A percentile compares a stretch with the other conserved stretches of the same genome.
These are phyloP conservation scores for Naganishia friedmannii DNA, from an alignment of 768 basidiomycete genomes.

Conservation along the genomic window DNA sequence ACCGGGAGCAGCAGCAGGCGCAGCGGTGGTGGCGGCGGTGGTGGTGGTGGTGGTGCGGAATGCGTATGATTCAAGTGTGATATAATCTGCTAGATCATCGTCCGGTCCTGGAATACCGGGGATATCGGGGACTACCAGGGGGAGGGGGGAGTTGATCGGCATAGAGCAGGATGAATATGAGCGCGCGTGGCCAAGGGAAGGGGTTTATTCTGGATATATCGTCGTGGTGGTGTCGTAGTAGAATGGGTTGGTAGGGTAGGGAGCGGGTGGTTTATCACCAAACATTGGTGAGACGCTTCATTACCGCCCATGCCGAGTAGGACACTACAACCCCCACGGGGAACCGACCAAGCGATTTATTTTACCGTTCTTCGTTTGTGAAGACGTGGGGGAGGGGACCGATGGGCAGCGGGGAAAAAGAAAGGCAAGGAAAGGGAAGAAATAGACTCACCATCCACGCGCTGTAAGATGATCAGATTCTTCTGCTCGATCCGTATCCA, in stretches of 20 bases:
- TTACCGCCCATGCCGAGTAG: background rate
- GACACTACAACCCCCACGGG: background rate
- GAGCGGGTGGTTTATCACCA: background rate
- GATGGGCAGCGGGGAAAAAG: too few species aligned
- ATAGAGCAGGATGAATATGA: background rate
- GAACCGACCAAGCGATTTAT: background rate
- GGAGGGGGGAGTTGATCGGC: too few species aligned
- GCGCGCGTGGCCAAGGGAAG: background rate
- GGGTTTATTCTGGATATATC: too few species aligned
- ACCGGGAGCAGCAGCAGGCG: background rate
- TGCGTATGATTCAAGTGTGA: slow-evolving; percentile 41
- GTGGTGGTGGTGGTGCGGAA: slow-evolving; percentile 30
- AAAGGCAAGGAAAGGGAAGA: background rate
- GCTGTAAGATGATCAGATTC: slow-evolving; percentile 36
- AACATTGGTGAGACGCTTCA: background rate
- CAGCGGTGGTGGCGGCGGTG: too few species aligned
- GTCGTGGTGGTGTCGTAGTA: too few species aligned
- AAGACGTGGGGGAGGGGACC: background rate
- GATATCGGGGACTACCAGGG: slow-evolving; percentile 21
- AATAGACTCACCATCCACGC: slow-evolving; percentile 44
- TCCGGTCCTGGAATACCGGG: slow-evolving; percentile 39
- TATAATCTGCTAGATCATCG: slow-evolving; percentile 40
- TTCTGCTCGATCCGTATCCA: slow-evolving; percentile 37
- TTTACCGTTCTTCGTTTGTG: slow-evolving; percentile 33
- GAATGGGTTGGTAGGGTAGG: too few species aligned